Base-by-base conservation (phyloP, 1,284 basidiomycete genomes). In the Puccinia polysora region DNA sequence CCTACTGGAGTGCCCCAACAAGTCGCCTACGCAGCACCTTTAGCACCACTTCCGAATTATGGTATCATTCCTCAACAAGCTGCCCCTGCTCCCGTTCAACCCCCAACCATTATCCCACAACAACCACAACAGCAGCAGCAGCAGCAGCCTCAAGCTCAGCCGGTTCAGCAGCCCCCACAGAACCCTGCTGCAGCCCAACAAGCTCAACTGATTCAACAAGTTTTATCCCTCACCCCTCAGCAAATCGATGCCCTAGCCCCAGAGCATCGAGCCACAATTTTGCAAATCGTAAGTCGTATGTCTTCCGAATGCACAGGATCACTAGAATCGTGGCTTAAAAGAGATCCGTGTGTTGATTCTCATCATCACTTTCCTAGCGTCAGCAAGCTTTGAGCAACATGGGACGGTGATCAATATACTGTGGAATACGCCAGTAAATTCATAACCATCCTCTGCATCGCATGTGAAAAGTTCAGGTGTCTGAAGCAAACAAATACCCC, bases 241-340 rank as follows among this genome's bases (percentile, higher is more conserved):
- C 92, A 97, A 80, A 90, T 98, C 77, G 87, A 87, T 71, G 86
- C 85, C 6, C 81, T 97, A 56, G 90, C 92, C 25, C 87, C 89
- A 0, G 83, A 85, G 2, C 93, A 97, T 76, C 85, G 89, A 56
- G 86, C 86, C 0, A 88, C 90, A n/a, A 90, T 97, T 55, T 84
- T 91, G 80, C 86, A 89, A 77, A 81, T 96, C 20, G 67, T 69
- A 4, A 60, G 67, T 59, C 20, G 18, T 53, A 23, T 28, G 38
- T 55, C 34, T n/a, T 67, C 56, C 4, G 2, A 18, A 18, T 36
- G n/a, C 36, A 2, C 18, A 34, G n/a, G 32, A 18, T 25, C n/a
- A n/a, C n/a, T n/a, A n/a, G n/a, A n/a, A n/a, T n/a, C n/a, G n/a
- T n/a, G n/a, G n/a, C n/a, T n/a, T n/a, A n/a, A n/a, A n/a, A n/a